Conservation (phyloP, 805 yeast genomes). For the Candida insectalens region DNA sequence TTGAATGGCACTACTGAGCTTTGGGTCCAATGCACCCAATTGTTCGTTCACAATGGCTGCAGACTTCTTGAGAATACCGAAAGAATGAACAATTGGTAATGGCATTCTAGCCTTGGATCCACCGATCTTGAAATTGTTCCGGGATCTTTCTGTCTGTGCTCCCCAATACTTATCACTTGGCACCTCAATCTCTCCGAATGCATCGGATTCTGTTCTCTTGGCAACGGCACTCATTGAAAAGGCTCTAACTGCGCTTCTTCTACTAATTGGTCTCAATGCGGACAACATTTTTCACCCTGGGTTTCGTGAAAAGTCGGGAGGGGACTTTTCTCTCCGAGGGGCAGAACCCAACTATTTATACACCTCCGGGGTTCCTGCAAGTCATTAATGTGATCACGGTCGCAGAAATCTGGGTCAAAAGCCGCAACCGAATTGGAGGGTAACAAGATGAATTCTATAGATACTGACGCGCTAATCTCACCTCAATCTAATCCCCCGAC, state of each 20-base stretch:
- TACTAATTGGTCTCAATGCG: conserved; percentile 5
- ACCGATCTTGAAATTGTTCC: conserved; percentile 91
- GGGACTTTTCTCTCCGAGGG: no score
- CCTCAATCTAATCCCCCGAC: no score
- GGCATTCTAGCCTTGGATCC: conserved; percentile 89
- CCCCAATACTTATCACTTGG: conserved; percentile 82
- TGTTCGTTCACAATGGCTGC: conserved; percentile 85
- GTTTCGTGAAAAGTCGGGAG: no score
- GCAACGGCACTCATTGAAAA: conserved; percentile 20
- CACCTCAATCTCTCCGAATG: conserved; percentile 94
- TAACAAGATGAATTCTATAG: no score
- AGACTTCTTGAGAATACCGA: conserved; percentile 89
- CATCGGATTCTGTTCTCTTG: conserved; percentile 79
- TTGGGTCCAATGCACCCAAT: conserved; percentile 77
- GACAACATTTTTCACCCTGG: conserved; percentile 11
- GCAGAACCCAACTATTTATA: no score
- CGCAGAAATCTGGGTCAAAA: no score
- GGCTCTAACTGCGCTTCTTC: conserved; percentile 15
- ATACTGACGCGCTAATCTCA: no score
- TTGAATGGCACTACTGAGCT: conserved; percentile 75
- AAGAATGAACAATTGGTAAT: conserved; percentile 80
- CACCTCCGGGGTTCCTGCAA: no score
- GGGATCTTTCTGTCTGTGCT: conserved; percentile 94
- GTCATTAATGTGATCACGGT: no score
- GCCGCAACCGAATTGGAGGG: no score